Conservation (phyloP, 1,284 basidiomycete genomes). For the Papiliotrema terrestris region DNA sequence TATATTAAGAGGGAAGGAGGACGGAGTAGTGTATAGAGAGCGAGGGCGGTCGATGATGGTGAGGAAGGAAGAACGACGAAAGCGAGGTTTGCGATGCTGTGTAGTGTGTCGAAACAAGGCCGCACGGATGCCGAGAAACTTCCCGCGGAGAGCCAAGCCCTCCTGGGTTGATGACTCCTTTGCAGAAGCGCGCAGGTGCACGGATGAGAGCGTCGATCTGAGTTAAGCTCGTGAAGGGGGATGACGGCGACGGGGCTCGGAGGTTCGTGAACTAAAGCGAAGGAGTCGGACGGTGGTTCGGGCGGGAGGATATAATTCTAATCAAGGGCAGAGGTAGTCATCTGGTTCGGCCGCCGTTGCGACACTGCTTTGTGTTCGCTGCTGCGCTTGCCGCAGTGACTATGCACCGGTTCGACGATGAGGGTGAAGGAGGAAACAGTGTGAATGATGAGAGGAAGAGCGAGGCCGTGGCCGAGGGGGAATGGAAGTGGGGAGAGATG, state of each 20-base stretch:
- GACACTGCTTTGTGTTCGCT: no score
- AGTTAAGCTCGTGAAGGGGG: not conserved
- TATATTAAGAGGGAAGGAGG: not conserved
- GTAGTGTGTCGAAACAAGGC: not conserved
- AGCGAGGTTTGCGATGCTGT: not conserved
- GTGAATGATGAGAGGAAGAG: not conserved
- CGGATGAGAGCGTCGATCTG: not conserved
- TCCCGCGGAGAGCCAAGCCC: no score
- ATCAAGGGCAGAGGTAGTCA: no score
- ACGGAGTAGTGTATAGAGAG: not conserved
- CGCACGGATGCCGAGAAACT: no score
- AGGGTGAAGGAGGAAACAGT: not conserved
- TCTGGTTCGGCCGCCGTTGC: no score
- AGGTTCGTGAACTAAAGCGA: no score
- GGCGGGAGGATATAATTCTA: no score
- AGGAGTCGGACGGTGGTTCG: no score
- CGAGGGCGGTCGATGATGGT: not conserved
- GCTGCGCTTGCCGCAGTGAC: no score
- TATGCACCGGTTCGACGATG: not conserved
- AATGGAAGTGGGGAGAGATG: not conserved
- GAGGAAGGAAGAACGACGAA: not conserved
- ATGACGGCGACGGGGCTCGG: not conserved
- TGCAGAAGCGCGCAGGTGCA: no score
- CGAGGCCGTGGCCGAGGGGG: not conserved
- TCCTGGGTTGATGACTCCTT: no score